Evolutionary conservation across 805 yeast genomes (phyloP), one percentile per base, ranked within the genome.

Genomic region (Lachancea sp.): DNA sequence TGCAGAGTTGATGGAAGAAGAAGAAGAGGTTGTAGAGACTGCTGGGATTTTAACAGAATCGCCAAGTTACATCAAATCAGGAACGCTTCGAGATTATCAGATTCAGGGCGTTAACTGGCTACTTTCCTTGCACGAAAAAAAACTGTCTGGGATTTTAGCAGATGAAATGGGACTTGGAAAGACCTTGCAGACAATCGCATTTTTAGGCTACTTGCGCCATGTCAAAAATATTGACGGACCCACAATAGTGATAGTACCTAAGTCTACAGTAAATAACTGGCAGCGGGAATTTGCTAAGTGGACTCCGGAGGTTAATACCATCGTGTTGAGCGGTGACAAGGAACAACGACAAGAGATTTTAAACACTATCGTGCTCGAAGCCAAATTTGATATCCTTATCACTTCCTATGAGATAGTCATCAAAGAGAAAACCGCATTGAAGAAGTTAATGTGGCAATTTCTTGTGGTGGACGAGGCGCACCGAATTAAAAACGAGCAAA

Each of bases 91-190:
- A 52, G 95, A 87, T 56, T 90, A 92, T 59, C 98, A 90, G 65
- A 70, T 90, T 22, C 96, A 88, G 57, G 98, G 98, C 37, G 72
- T 90, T 38, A 92, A 92, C 63, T 90, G 98, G 98, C 71, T 90
- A 55, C 81, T 90, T 15, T 78, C 94, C 1, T 64, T 90, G 25
- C 85, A 88, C 59, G 96, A 89, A 50, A 87, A 90, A 61, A 75
- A 83, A 51, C 71, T 90, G 32, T 83, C 95, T 8, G 98, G 98
- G 16, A 92, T 90, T 34, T 67, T 90, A 36, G 98, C 98, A 9
- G 98, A 90, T 64, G 98, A 90, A 61, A 90, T 92, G 98, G 98
- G 98, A 2, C 71, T 90, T 29, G 98, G 98, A 42, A 90, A 90
- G 63, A 90, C 98, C 4, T 68, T 92, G 42, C 98, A 90, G 64